phyloP scores from a whole-genome alignment of 1,284 basidiomycete species.

The Apiotrichum akiyoshidainum region DNA sequence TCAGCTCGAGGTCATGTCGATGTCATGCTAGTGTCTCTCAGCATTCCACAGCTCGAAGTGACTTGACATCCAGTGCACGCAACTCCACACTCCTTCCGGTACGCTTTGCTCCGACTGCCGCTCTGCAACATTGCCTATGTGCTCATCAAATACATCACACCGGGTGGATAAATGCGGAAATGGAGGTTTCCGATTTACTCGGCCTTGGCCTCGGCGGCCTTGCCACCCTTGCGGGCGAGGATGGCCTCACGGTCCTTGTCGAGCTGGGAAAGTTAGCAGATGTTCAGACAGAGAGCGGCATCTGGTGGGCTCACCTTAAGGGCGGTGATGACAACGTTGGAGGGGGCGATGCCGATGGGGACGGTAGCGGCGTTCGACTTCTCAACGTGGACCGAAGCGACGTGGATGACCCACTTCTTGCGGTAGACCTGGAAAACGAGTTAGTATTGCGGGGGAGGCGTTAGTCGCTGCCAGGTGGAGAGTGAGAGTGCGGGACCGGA shows the following conservation, averaged over 20 bases:
- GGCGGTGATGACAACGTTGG: slow-evolving; percentile 91
- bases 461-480: slow-evolving; percentile 8
- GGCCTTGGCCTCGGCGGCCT: slow-evolving; percentile 42
- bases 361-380: slow-evolving; percentile 95
- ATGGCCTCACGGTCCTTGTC: slow-evolving; percentile 55
- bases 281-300: too few relatives aligned
- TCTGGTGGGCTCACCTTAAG: slow-evolving; percentile 58
- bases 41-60: too few relatives aligned
- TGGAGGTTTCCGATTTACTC: slow-evolving; percentile 29
- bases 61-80: too few relatives aligned
- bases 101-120: too few relatives aligned
- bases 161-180: not conserved
- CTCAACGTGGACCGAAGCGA: slow-evolving; percentile 96
- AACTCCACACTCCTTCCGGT: too few relatives aligned
- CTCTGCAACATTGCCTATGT: too few relatives aligned
- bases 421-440: slow-evolving; percentile 73
- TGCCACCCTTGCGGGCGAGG: slow-evolving; percentile 53
- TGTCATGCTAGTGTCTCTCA: too few relatives aligned
- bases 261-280: slow-evolving; percentile 25
- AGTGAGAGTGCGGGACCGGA: not conserved
- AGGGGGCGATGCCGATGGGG: slow-evolving; percentile 92
- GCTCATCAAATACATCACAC: too few relatives aligned
- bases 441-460: slow-evolving; percentile 2
- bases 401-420: slow-evolving; percentile 99
- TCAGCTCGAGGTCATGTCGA: too few relatives aligned